These are phyloP conservation scores for Plasmodium relictum DNA, from an alignment of 169 alveolate genomes.

Conservation along the genomic window DNA sequence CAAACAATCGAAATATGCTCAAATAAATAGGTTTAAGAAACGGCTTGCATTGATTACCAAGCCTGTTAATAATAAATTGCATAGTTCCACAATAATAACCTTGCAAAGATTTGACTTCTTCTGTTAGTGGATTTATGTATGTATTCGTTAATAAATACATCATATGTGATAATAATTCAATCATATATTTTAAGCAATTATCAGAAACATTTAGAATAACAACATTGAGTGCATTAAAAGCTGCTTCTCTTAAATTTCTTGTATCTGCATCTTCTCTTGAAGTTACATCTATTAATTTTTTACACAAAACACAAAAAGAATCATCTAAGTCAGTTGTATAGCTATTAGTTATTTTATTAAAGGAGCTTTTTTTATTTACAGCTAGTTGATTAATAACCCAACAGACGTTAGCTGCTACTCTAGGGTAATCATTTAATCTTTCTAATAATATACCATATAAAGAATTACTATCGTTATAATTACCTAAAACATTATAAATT, in stretches of 20 bases:
- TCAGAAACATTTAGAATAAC: constrained; percentile 82
- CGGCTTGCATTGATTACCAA: constrained; percentile 79
- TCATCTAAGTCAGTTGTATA: constrained; percentile 77
- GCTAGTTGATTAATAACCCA: constrained; percentile 85
- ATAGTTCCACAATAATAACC: constrained; percentile 83
- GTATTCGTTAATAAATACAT: constrained; percentile 77
- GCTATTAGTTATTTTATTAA: constrained; percentile 51
- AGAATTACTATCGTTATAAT: constrained; percentile 80
- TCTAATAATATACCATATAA: constrained; percentile 82
- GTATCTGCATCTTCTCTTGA: constrained; percentile 85
- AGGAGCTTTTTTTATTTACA: constrained; percentile 74
- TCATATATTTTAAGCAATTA: constrained; percentile 78
- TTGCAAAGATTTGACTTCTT: constrained; percentile 75
- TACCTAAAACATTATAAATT: constrained; percentile 87
- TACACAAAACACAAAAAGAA: constrained; percentile 83
- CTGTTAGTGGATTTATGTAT: constrained; percentile 75
- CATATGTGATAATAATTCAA: constrained; percentile 81
- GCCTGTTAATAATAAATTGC: constrained; percentile 83
- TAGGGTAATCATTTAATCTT: constrained; percentile 84
- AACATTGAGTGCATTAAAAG: constrained; percentile 81
- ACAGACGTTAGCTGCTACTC: constrained; percentile 88
- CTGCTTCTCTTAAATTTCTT: constrained; percentile 82
- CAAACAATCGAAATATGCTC: constrained; percentile 74
- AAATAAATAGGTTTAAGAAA: constrained; percentile 77
- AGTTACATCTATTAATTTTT: constrained; percentile 81